Base-by-base conservation (phyloP, 768 basidiomycete species). In the Artomyces pyxidatus region DNA sequence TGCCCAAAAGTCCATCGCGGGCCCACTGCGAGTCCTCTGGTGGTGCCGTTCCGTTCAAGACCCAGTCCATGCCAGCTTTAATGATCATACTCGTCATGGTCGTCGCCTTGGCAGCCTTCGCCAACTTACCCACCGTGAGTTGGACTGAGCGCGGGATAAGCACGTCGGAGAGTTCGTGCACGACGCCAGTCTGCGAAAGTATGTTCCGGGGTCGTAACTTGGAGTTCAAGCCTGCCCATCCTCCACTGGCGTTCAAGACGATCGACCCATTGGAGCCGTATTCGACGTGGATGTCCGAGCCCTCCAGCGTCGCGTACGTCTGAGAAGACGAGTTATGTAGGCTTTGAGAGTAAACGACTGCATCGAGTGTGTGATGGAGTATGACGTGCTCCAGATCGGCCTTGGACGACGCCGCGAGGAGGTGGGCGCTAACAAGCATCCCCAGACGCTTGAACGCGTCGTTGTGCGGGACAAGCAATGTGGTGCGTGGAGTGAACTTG, bases 1-100 rank as follows among this genome's bases (percentile, higher is more conserved):
- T 66, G 22, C 70, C 73, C 17, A 62, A 60, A n/a, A 75, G 58
- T 39, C 67, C 72, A 48, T 64, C 60, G 14, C 80, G 72, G 5
- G 75, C 76, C 82, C 83, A 88, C 10, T 67, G 69, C 9, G 84
- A 83, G 47, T 72, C 83, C 56, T 81, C 78, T 4, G 88, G 86
- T 6, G 87, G 87, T 0, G 75, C 68, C 6, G 82, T 87, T 4
- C 94, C 95, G 55, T 97, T 84, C 48, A 97, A 68, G 30, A 96
- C 68, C 93, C 94, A 97, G 30, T 85, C 86, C 50, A 96, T 78
- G 9, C 91, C 91, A 1, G 89, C 91, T 58, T 85, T 87, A 48
- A 76, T 70, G 51, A 96, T 74, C 60, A 99, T 64, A 27, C 82
- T 88, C 19, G 77, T 71, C 93, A 99, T 97, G 3, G 88, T 96